Evolutionary conservation across 2,329 filamentous ascomycete genomes (phyloP).

Genomic region (Scleromitrula shiraiana): DNA sequence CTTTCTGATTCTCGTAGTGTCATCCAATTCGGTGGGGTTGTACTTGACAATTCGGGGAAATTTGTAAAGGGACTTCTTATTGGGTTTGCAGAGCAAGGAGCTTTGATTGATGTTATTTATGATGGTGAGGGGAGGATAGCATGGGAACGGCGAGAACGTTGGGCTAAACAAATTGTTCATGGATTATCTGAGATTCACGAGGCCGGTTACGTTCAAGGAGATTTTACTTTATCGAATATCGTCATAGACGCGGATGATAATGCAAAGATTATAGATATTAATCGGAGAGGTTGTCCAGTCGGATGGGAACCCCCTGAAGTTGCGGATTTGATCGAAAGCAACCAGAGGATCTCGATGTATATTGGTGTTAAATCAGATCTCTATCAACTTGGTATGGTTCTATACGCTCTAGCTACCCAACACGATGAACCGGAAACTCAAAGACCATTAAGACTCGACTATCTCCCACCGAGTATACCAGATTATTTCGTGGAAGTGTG

Average conservation of each 20-base stretch:
- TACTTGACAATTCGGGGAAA: conserved; percentile 69
- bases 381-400: conserved; percentile 88
- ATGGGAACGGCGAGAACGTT: conserved; percentile 71
- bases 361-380: conserved; percentile 97
- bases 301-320: conserved; percentile 97
- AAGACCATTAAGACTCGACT: conserved; percentile 55
- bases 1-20: conserved; percentile 67
- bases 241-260: conserved; percentile 79
- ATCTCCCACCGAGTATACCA: conserved; percentile 56
- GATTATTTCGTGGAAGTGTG: conserved; percentile 79
- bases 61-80: conserved; percentile 84
- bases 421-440: conserved; percentile 84
- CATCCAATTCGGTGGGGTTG: conserved; percentile 78
- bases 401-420: conserved; percentile 84
- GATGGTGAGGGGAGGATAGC: conserved; percentile 55
- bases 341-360: conserved; percentile 89
- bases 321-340: conserved; percentile 73
- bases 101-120: conserved; percentile 85
- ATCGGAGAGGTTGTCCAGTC: conserved; percentile 90
- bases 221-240: conserved; percentile 96
- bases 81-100: conserved; percentile 76
- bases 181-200: conserved; percentile 92
- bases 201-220: conserved; percentile 91
- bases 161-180: conserved; percentile 85
- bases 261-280: conserved; percentile 98